Evolutionary conservation across 768 basidiomycete genomes (phyloP), one percentile per base, ranked within the genome.

Genomic region (Pholiota conissans): DNA sequence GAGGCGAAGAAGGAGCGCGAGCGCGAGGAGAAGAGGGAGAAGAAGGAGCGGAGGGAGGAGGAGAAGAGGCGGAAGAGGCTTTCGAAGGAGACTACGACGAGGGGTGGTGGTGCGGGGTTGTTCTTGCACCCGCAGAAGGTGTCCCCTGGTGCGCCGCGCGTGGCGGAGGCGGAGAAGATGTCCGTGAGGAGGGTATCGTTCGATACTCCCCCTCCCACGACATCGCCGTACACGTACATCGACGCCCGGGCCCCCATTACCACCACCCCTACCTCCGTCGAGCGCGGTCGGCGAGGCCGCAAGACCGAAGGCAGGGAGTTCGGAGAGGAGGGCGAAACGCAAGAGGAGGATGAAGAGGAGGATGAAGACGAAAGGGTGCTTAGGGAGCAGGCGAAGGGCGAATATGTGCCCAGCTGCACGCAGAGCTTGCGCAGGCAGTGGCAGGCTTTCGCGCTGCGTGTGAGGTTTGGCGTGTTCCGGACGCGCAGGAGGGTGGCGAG

Each of bases 401-500:
- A 68, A 52, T 74, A 69, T 61, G 85, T 83, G 3, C 86, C 86
- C 11, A 84, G 84, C 32, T 87, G 86, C 70, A 71, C 74, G 8
- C 75, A 85, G 66, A 73, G 70, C 47, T 69, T 88, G 40, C 73
- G 75, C 55, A 74, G 82, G 8, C 82, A 85, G 56, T 87, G 87
- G 86, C 83, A 85, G 63, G 84, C 85, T 8, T 59, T 87, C 27
- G 68, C 76, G 0, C 77, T 88, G 20, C 71, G 83, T 56, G 61
- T 87, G 28, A 76, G 84, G 40, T 86, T 88, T 63, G 72, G 76
- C 56, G 70, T 87, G 40, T 88, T 87, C 68, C 73, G 85, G 52
- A 73, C 76, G 13, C 71, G 74, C 68, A 64, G 73, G 50, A 63
- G 69, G 55, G 60, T 76, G 16, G 71, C 65, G 69, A 64, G 61